Evolutionary conservation across 495 filamentous ascomycete genomes (phyloP), one percentile per base, ranked within the genome.

Genomic region (Podospora conica): DNA sequence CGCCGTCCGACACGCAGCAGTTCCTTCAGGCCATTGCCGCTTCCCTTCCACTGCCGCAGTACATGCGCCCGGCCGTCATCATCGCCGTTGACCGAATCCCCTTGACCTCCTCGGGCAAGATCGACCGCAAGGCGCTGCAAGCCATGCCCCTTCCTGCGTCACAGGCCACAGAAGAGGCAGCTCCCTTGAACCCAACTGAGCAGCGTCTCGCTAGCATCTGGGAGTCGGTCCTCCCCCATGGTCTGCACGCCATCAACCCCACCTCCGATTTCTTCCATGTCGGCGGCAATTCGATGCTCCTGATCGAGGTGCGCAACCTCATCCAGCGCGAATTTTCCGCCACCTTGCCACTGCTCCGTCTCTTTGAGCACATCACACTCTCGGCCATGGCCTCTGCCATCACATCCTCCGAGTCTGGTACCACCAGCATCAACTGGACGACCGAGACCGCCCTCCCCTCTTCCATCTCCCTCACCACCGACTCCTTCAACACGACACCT

Each of bases 31-130:
- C 15, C 1, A 18, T 62, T 8, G 21, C 40, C 5, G 21, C 40
- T 8, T 28, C 23, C 5, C 68, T 64, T 7, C 63, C 65, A 2
- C 61, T 71, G 9, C 65, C 69, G 27, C 29, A 11, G 6, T 63
- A 72, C 67, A 63, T 68, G 68, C 4, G 66, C 70, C 5, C 72
- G 73, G 3, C 79, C 74, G 11, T 73, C 74, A 3, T 60, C 1
- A 23, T 72, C 2, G 12, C 62, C 0, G 2, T 74, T 11, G 29
- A 62, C 21, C 3, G 48, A 8, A 31, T 78, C 8, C 74, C 69
- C 3, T 21, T 63, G n/a, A 70, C 40, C 1, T 18, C 40, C 24
- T 64, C 66, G 68, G 15, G 59, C 20, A 72, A 65, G 54, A 15
- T 48, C 25, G 73, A 64, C 63, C 73, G 23, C 2, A 24, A 40